A percentile compares a stretch with the other conserved stretches of the same genome.
These are phyloP conservation scores for Zymoseptoria passerinii DNA, from an alignment of 2,329 filamentous ascomycete genomes.

Conservation along the genomic window DNA sequence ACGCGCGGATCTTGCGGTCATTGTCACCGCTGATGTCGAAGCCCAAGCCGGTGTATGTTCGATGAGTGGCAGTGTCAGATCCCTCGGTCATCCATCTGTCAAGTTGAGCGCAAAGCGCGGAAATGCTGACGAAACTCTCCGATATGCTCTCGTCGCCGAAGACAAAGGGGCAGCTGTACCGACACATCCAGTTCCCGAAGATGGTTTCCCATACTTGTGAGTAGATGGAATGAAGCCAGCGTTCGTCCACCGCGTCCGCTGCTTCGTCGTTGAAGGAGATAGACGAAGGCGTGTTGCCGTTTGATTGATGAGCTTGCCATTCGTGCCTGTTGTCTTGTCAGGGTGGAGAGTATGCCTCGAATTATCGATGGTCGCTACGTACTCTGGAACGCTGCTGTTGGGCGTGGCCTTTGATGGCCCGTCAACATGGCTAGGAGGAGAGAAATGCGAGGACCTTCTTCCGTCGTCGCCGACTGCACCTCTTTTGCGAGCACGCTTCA, in stretches of 20 bases:
- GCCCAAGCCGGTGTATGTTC: neutral
- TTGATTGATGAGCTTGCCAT: neutral
- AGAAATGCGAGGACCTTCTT: neutral
- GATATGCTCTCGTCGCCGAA: constrained; percentile 9
- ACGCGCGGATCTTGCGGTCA: constrained; percentile 2
- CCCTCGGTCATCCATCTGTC: constrained; percentile 6
- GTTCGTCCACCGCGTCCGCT: neutral
- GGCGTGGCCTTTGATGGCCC: neutral
- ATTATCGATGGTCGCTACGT: too few species aligned
- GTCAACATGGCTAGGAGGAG: neutral
- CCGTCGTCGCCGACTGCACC: neutral
- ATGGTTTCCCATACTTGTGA: constrained; percentile 2
- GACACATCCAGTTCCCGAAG: constrained; percentile 7
- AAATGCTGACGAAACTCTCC: constrained; percentile 6
- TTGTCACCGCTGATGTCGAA: neutral
- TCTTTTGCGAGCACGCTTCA: neutral
- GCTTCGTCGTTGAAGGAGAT: neutral
- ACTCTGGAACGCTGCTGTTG: neutral
- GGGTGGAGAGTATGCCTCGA: neutral
- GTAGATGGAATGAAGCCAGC: neutral
- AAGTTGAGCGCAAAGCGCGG: constrained; percentile 5
- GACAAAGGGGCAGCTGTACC: constrained; percentile 7
- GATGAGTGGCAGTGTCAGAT: neutral
- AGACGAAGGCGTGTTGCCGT: neutral
- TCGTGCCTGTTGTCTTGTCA: neutral